These are phyloP conservation scores for Corinectria fuckeliana DNA, from an alignment of 2,329 filamentous ascomycete genomes.

Conservation along the genomic window DNA sequence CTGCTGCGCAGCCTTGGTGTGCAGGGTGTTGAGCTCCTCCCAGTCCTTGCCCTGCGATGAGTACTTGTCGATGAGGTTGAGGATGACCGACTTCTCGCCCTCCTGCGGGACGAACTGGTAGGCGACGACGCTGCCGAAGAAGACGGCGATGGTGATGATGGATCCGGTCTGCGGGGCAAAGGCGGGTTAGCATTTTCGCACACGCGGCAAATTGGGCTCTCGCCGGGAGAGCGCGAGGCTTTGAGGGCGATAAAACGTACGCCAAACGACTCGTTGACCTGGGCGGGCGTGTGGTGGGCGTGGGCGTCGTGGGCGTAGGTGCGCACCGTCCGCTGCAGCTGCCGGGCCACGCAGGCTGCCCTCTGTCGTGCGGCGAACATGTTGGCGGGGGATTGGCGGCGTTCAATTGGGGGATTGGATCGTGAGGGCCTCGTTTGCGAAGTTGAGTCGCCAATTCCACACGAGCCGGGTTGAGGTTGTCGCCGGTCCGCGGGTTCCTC, in stretches of 20 bases:
- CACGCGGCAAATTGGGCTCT: conserved; percentile 10
- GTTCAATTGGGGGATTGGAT: conserved; percentile 44
- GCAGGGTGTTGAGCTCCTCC: conserved; percentile 60
- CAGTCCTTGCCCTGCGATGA: conserved; percentile 56
- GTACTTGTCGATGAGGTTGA: conserved; percentile 55
- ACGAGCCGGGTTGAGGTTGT: conserved; percentile 37
- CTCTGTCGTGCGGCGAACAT: conserved; percentile 55
- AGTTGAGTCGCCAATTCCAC: conserved; percentile 33
- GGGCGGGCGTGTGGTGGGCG: conserved; percentile 53
- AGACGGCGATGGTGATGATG: conserved; percentile 52
- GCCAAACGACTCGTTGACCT: conserved; percentile 61
- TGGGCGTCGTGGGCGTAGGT: conserved; percentile 63
- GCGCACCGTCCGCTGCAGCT: conserved; percentile 50
- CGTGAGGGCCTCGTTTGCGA: conserved; percentile 35
- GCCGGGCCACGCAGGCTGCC: conserved; percentile 47
- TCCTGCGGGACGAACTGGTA: conserved; percentile 59
- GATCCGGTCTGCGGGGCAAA: conserved; percentile 54
- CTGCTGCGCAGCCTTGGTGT: conserved; percentile 60
- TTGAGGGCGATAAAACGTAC: conserved; percentile 53
- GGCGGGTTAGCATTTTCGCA: conserved; percentile 24
- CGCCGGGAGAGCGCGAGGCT: conserved; percentile 20
- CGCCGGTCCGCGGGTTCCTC: conserved; percentile 33
- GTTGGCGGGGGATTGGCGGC: conserved; percentile 38
- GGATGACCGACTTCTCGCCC: conserved; percentile 56
- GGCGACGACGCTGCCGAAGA: conserved; percentile 52